Evolutionary conservation across 1,284 basidiomycete species (phyloP), one percentile per base, ranked within the genome.

Genomic region (Cryptococcus sp.): DNA sequence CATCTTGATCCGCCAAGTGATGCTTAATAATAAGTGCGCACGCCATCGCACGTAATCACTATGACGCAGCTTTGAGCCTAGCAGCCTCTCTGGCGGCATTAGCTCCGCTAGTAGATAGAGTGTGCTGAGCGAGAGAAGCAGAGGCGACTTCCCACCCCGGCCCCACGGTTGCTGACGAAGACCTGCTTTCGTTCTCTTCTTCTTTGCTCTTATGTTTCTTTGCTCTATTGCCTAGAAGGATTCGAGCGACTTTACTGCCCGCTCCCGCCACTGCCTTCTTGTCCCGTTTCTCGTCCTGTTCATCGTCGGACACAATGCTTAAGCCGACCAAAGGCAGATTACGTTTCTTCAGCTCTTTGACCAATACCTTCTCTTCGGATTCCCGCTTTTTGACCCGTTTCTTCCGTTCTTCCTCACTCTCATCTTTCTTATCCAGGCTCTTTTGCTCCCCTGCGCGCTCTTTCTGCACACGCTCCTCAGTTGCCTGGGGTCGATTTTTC

Each of bases 61-160:
- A 34, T 13, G 29, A 34, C 29, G 29, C 29, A 13, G 37, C 54
- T 37, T 63, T 66, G 39, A 66, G 50, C 57, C 46, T 61, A 19
- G 58, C 59, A 17, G 64, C 64, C 23, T 53, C 45, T 17, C 40
- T 50, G 47, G 63, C 58, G 1, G 64, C 64, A 38, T 61, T 63
- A 34, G 44, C 55, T 13, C 52, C 56, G 19, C 59, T 61, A 25
- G 50, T 45, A 5, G 61, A 57, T 19, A 66, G 43, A 11, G 65
- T 63, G 5, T 61, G 62, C 23, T 63, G 60, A 13, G 65, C 68
- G 17, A 66, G 22, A 39, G 59, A 45, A n/a, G 61, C 39, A 49
- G 66, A 58, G 15, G 68, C 68, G 20, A 57, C 50, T 45, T 62
- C 58, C 68, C 66, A 68, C 4, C 63, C 63, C 16, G 61, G 61